A percentile compares a stretch with the other conserved stretches of the same genome.
phyloP scores from a whole-genome alignment of 129 eudicot genomes.

The Arctium minus region DNA sequence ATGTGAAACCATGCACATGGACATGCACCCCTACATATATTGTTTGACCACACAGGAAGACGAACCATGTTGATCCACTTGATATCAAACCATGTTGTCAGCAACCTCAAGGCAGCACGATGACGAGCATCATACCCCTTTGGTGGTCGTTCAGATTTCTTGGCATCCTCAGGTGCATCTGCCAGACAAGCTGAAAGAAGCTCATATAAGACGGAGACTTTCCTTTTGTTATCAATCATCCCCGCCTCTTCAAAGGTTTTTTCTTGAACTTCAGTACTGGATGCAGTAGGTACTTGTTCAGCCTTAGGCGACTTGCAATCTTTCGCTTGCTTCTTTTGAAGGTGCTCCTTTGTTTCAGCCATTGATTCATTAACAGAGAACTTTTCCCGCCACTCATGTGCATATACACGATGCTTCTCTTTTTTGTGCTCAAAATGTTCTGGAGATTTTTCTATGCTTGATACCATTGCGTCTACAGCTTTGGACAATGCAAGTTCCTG shows the following conservation, averaged over 20 bases:
- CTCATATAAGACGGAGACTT: slow-evolving; percentile 77
- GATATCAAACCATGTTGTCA: slow-evolving; percentile 83
- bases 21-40: too few species aligned
- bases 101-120: slow-evolving; percentile 93
- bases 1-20: too few species aligned
- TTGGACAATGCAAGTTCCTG: slow-evolving; percentile 69
- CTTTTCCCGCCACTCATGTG: slow-evolving; percentile 67
- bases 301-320: slow-evolving; percentile 23
- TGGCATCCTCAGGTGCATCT: slow-evolving; percentile 45
- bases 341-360: slow-evolving; percentile 33
- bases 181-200: slow-evolving; percentile 93
- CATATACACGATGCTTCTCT: slow-evolving; percentile 70
- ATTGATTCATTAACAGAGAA: slow-evolving; percentile 37
- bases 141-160: slow-evolving; percentile 39
- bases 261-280: slow-evolving; percentile 39
- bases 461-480: slow-evolving; percentile 66
- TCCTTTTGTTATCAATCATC: slow-evolving; percentile 58
- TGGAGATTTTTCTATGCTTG: slow-evolving; percentile 47
- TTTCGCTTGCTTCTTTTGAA: slow-evolving; percentile 36
- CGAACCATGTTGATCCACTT: slow-evolving; percentile 85
- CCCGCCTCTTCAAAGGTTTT: slow-evolving; percentile 65
- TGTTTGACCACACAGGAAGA: background rate
- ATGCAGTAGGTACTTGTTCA: slow-evolving; percentile 33
- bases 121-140: slow-evolving; percentile 93
- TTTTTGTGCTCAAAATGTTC: slow-evolving; percentile 41